Conservation (phyloP, 2,329 filamentous ascomycete species). For the Epichloe elymi region DNA sequence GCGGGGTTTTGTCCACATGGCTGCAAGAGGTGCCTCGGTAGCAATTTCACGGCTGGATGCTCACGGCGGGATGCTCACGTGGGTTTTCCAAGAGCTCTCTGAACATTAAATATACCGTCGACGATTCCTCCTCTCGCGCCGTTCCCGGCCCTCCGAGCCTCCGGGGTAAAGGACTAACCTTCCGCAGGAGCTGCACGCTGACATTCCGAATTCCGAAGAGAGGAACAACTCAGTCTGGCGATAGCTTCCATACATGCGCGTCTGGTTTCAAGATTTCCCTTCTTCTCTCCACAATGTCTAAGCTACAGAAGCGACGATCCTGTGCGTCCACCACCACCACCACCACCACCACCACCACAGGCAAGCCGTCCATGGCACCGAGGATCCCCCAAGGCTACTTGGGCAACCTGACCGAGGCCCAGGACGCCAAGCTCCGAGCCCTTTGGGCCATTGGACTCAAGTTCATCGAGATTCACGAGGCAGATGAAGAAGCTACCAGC, state of each 20-base stretch:
- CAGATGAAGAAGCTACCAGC: conserved; percentile 10
- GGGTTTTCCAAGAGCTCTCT: not conserved
- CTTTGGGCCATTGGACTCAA: conserved; percentile 64
- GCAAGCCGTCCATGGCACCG: not conserved
- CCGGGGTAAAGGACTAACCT: too few species aligned
- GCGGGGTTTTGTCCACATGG: not conserved
- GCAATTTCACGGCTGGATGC: not conserved
- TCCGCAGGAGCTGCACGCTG: too few species aligned
- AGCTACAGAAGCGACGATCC: conserved; percentile 1
- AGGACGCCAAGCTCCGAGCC: conserved; percentile 71
- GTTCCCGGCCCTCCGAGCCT: too few species aligned
- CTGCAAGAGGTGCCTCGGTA: not conserved
- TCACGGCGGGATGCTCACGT: not conserved
- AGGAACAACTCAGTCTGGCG: too few species aligned
- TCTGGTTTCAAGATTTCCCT: too few species aligned
- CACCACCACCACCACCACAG: not conserved
- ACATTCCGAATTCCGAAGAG: too few species aligned
- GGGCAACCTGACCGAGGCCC: conserved; percentile 66
- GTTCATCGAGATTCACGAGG: conserved; percentile 47
- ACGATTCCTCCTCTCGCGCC: too few species aligned
- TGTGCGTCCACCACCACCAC: not conserved
- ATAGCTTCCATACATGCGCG: too few species aligned
- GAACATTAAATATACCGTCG: too few species aligned
- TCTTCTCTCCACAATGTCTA: not conserved
- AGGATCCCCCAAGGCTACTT: not conserved